Conservation (phyloP, 768 basidiomycete genomes). For the Asterophora lycoperdoides region DNA sequence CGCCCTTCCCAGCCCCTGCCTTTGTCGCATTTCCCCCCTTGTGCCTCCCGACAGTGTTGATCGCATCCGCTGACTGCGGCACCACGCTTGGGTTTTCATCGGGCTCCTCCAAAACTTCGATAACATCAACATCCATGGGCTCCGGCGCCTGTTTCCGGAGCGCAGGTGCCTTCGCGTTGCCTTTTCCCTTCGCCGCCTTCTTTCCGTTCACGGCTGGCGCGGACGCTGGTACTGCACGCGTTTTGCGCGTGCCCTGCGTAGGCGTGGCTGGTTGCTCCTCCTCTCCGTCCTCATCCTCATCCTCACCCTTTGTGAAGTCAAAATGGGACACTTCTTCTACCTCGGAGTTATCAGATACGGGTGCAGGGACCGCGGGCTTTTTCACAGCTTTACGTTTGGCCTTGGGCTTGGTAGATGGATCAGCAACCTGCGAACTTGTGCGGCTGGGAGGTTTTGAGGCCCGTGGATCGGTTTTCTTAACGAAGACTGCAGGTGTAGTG, state of each 20-base stretch:
- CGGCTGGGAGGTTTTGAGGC: conserved; percentile 10
- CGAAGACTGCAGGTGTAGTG: conserved; percentile 7
- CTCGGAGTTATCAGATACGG: conserved; percentile 14
- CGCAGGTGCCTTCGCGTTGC: conserved; percentile 27
- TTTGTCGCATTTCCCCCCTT: conserved; percentile 6
- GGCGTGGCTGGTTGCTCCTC: conserved; percentile 1
- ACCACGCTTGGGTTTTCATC: conserved; percentile 5
- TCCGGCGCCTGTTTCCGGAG: conserved; percentile 13
- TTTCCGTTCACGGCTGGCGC: no score
- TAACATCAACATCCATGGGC: conserved; percentile 20
- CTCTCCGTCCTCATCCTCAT: conserved; percentile 6
- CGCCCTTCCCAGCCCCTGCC: conserved; percentile 8
- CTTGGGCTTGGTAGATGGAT: conserved; percentile 18
- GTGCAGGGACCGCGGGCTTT: conserved; percentile 1
- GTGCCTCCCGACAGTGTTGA: conserved; percentile 12
- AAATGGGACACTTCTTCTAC: conserved; percentile 14
- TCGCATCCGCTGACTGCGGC: conserved; percentile 10
- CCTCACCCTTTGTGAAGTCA: conserved; percentile 5
- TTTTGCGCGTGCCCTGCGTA: conserved; percentile 2
- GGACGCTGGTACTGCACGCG: background rate
- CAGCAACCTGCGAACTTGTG: conserved; percentile 11
- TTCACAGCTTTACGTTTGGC: background rate
- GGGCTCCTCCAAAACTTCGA: conserved; percentile 15
- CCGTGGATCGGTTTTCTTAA: conserved; percentile 8
- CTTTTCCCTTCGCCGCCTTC: conserved; percentile 25